phyloP scores from a whole-genome alignment of 2,329 filamentous ascomycete genomes.

The Ophiostoma ips region DNA sequence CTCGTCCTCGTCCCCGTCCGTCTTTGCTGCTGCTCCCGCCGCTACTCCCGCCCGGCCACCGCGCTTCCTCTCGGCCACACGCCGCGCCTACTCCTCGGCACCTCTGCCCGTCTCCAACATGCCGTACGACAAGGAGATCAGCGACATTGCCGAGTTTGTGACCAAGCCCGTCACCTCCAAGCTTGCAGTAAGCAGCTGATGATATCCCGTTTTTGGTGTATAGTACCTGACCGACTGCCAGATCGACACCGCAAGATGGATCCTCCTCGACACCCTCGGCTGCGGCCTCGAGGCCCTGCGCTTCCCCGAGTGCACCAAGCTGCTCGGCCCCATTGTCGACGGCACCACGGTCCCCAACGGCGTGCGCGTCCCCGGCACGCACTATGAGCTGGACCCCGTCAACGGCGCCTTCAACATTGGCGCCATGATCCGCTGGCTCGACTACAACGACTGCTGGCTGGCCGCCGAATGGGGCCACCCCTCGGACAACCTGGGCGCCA shows the following conservation, averaged over 20 bases:
- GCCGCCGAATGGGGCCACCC: constrained; percentile 98
- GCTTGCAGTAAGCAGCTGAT: constrained; percentile 82
- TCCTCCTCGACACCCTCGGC: constrained; percentile 91
- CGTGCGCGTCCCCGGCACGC: constrained; percentile 77
- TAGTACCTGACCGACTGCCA: constrained; percentile 2
- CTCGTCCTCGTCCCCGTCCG: constrained; percentile 18
- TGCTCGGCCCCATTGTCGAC: constrained; percentile 81
- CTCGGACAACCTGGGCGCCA: constrained; percentile 94
- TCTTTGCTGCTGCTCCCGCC: constrained; percentile 19
- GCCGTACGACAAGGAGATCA: constrained; percentile 82
- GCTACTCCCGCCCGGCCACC: not conserved
- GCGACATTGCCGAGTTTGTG: constrained; percentile 89
- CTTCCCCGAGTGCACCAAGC: constrained; percentile 92
- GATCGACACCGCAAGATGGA: constrained; percentile 89
- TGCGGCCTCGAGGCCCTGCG: constrained; percentile 91
- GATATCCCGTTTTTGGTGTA: too few relatives aligned
- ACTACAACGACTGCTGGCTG: constrained; percentile 96
- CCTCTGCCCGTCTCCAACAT: constrained; percentile 36
- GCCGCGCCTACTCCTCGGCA: constrained; percentile 32
- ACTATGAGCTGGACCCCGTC: constrained; percentile 88
- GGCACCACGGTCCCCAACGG: constrained; percentile 88
- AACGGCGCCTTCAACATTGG: constrained; percentile 98
- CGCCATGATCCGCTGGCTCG: constrained; percentile 96
- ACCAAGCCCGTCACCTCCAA: constrained; percentile 84
- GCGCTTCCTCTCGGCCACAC: constrained; percentile 21